Evolutionary conservation across 371 early-diverging fungal genomes (phyloP).

Genomic region (Apophysomyces trapeziformis): DNA sequence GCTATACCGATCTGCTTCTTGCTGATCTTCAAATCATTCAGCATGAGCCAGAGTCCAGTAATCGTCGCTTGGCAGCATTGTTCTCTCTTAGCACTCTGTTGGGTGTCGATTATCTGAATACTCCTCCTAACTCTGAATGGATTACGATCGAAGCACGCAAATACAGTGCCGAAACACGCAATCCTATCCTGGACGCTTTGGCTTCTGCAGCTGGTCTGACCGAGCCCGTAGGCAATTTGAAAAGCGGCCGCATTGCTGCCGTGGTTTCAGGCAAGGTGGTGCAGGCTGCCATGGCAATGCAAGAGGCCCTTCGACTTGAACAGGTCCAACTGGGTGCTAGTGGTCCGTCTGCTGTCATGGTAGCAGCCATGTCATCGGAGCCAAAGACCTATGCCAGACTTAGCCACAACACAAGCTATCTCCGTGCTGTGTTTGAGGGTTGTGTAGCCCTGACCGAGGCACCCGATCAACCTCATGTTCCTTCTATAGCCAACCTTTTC

Average conservation of each 20-base stretch:
- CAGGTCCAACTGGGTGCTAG: constrained; percentile 5
- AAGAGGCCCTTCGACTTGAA: constrained; percentile 13
- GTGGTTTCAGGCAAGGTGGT: constrained; percentile 40
- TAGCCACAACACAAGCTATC: constrained; percentile 54
- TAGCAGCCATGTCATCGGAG: constrained; percentile 37
- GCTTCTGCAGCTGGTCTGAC: constrained; percentile 28
- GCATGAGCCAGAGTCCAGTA: constrained; percentile 28
- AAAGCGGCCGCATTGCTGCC: constrained; percentile 45
- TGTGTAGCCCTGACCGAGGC: constrained; percentile 13
- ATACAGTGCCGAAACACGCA: constrained; percentile 23
- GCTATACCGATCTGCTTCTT: constrained; percentile 4
- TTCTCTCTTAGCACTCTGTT: constrained; percentile 33
- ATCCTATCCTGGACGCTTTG: constrained; percentile 26
- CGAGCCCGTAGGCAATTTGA: constrained; percentile 35
- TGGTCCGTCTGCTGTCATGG: constrained; percentile 12
- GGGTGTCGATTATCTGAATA: constrained; percentile 35
- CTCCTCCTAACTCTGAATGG: constrained; percentile 13
- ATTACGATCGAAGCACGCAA: constrained; percentile 22
- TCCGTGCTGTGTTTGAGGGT: constrained; percentile 55
- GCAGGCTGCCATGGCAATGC: constrained; percentile 16
- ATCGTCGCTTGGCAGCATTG: constrained; percentile 31
- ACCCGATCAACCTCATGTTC: neutral
- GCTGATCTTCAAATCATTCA: constrained; percentile 25
- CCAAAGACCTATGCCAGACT: constrained; percentile 56
- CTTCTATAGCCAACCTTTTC: constrained; percentile 14